phyloP scores from a whole-genome alignment of 371 early-diverging fungal species.

The Mucor sp. region DNA sequence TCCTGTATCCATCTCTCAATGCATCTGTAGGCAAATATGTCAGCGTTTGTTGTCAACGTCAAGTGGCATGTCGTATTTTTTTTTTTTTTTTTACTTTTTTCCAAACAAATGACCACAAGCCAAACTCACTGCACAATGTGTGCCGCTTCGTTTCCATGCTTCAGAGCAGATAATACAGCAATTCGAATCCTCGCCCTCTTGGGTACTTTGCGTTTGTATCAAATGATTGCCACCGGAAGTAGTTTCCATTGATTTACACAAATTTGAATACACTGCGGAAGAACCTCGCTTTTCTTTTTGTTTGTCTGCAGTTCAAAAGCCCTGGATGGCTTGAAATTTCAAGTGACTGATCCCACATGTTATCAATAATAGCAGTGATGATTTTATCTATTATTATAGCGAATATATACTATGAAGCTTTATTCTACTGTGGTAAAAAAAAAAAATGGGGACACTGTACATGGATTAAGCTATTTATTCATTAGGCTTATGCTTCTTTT shows the following conservation, averaged over 20 bases:
- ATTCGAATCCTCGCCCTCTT: background rate
- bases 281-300: background rate
- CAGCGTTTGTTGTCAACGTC: background rate
- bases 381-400: too few species aligned
- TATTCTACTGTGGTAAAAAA: too few species aligned
- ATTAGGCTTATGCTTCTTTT: background rate
- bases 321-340: background rate
- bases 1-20: slow-evolving; percentile 17
- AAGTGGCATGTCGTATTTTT: too few species aligned
- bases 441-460: background rate
- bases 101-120: slow-evolving; percentile 31
- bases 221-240: background rate
- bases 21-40: slow-evolving; percentile 8
- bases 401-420: background rate
- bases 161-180: slow-evolving; percentile 23
- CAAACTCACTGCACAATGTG: slow-evolving; percentile 21
- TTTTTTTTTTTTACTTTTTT: slow-evolving; percentile 14
- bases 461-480: background rate
- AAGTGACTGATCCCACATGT: background rate
- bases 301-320: background rate
- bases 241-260: background rate
- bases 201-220: background rate
- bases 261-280: background rate
- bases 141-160: slow-evolving; percentile 14
- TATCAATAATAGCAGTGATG: too few species aligned